Conservation (phyloP, 2,329 filamentous ascomycete species). For the Aspergillus phoenicis region DNA sequence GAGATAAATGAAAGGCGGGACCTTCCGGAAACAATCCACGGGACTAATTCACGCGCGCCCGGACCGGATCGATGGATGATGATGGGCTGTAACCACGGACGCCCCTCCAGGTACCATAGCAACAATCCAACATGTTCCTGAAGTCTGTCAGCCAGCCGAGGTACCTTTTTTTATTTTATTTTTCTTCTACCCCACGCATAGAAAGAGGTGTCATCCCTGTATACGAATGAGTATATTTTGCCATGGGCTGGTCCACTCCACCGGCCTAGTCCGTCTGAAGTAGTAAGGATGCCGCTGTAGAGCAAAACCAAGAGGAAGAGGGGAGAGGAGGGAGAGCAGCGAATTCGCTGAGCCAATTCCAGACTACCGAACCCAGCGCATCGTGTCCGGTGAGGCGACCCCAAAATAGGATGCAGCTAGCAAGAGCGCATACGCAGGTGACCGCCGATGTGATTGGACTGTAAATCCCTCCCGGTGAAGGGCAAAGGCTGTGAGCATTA, state of each 20-base stretch:
- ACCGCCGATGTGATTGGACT: conserved; percentile 18
- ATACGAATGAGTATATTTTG: not conserved
- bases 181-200: conserved; percentile 9
- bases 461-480: conserved; percentile 15
- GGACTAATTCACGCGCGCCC: conserved; percentile 22
- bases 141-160: no score
- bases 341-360: conserved; percentile 18
- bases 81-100: conserved; percentile 12
- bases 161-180: no score
- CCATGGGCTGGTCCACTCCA: conserved; percentile 1
- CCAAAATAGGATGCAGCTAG: conserved; percentile 10
- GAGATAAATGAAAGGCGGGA: conserved; percentile 15
- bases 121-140: not conserved
- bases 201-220: not conserved
- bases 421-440: conserved; percentile 1
- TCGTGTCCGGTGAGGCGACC: conserved; percentile 24
- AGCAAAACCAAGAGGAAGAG: conserved; percentile 4
- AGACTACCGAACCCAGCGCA: conserved; percentile 21
- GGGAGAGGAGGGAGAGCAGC: conserved; percentile 8
- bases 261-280: conserved; percentile 4
- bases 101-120: conserved; percentile 15
- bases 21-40: conserved; percentile 25
- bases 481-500: conserved; percentile 11
- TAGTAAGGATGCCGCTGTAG: not conserved
- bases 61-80: conserved; percentile 21